Evolutionary conservation across 192 early-diverging fungal genomes (phyloP).

Genomic region (Thoreauomyces humboldtii): DNA sequence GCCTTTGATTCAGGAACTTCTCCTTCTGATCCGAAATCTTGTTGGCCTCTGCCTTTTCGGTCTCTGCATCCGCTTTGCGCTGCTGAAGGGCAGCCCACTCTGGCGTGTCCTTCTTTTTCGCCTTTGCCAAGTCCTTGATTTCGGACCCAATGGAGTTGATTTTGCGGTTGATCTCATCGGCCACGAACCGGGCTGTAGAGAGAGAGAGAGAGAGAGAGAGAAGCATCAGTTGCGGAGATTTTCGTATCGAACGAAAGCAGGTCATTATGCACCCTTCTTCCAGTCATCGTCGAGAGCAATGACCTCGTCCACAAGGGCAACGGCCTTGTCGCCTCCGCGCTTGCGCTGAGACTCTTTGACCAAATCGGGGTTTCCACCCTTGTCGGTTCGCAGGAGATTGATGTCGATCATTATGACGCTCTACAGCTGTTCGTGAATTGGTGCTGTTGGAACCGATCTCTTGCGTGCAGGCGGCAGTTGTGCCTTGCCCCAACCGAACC

Average conservation of each 20-base stretch:
- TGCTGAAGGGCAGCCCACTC: constrained; percentile 50
- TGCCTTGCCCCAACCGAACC: no score
- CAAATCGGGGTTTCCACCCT: constrained; percentile 91
- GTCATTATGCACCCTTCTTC: constrained; percentile 67
- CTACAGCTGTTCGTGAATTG: no score
- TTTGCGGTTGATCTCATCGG: constrained; percentile 86
- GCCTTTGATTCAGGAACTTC: constrained; percentile 57
- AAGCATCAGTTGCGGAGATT: background rate
- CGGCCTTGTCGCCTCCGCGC: constrained; percentile 68
- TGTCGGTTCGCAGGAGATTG: constrained; percentile 82
- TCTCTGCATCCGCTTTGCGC: constrained; percentile 72
- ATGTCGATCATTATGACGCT: constrained; percentile 89
- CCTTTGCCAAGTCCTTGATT: constrained; percentile 86
- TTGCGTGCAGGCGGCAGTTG: no score
- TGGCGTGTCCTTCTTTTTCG: constrained; percentile 34
- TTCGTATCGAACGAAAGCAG: no score
- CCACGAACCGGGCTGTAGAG: constrained; percentile 70
- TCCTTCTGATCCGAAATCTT: constrained; percentile 67
- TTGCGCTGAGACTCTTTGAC: constrained; percentile 91
- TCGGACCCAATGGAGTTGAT: constrained; percentile 92
- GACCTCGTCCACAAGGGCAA: constrained; percentile 87
- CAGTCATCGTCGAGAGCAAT: constrained; percentile 88
- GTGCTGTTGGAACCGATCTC: no score
- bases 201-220: background rate
- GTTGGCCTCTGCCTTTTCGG: constrained; percentile 61